Evolutionary conservation across 306 rosid species (phyloP).

Genomic region (Pueraria montana): DNA sequence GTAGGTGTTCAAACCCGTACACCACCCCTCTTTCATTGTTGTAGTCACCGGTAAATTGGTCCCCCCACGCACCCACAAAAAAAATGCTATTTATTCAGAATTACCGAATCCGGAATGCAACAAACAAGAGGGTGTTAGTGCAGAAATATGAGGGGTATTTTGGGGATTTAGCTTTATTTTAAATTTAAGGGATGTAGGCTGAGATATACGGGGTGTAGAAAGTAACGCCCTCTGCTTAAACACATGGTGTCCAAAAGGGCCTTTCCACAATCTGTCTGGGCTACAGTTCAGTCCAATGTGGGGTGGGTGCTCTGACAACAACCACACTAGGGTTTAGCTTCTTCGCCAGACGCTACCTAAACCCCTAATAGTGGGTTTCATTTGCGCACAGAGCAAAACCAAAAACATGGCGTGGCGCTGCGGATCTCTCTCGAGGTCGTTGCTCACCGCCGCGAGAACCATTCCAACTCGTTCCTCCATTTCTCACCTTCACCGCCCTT

Average conservation of each 20-base stretch:
- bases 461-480: slow-evolving; percentile 49
- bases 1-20: too few species aligned
- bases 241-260: not conserved
- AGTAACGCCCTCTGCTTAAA: too few species aligned
- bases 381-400: slow-evolving; percentile 25
- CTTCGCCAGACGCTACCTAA: not conserved
- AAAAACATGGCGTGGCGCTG: slow-evolving; percentile 63
- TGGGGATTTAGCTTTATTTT: too few species aligned
- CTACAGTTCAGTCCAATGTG: not conserved
- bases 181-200: too few species aligned
- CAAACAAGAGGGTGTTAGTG: too few species aligned
- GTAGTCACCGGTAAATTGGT: too few species aligned
- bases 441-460: slow-evolving; percentile 61
- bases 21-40: too few species aligned
- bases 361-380: not conserved
- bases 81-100: too few species aligned
- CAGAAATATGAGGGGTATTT: too few species aligned
- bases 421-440: slow-evolving; percentile 65
- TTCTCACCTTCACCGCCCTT: slow-evolving; percentile 47
- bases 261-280: not conserved
- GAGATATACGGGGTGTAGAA: too few species aligned
- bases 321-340: slow-evolving; percentile 39
- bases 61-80: too few species aligned
- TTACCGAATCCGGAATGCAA: too few species aligned
- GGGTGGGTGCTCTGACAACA: not conserved